Conservation (phyloP, 148 eudicot species). For the Rhododendron ovatum region DNA sequence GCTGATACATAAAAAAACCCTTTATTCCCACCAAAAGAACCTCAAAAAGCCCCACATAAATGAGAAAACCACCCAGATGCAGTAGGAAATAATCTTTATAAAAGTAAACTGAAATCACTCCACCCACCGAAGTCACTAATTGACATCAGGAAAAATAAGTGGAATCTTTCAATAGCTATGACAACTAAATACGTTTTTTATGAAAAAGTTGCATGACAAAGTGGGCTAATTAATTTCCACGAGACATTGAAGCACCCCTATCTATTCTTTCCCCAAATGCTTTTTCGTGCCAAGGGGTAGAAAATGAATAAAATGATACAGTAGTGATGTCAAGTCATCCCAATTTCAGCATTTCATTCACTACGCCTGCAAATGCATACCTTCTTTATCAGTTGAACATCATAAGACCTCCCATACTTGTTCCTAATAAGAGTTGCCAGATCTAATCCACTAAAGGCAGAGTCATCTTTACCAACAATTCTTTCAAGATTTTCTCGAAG, state of each 20-base stretch:
- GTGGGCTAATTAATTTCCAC: background rate
- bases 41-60: background rate
- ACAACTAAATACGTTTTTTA: background rate
- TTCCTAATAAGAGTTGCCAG: constrained; percentile 87
- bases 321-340: background rate
- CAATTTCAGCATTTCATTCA: background rate
- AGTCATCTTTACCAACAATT: constrained; percentile 80
- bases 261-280: background rate
- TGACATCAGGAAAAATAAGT: background rate
- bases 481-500: constrained; percentile 73
- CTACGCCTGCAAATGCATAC: constrained; percentile 22
- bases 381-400: constrained; percentile 92
- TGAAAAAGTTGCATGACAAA: background rate
- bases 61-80: background rate
- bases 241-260: background rate
- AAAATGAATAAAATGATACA: background rate
- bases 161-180: background rate
- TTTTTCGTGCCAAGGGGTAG: background rate
- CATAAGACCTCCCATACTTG: constrained; percentile 90
- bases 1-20: background rate
- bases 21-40: background rate
- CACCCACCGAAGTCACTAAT: background rate
- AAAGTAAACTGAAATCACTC: background rate
- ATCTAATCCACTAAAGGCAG: constrained; percentile 74
- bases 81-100: background rate